Evolutionary conservation across 352 stramenopile species (phyloP), one percentile per base, ranked within the genome.

Genomic region (Globisporangium heterothallicum): DNA sequence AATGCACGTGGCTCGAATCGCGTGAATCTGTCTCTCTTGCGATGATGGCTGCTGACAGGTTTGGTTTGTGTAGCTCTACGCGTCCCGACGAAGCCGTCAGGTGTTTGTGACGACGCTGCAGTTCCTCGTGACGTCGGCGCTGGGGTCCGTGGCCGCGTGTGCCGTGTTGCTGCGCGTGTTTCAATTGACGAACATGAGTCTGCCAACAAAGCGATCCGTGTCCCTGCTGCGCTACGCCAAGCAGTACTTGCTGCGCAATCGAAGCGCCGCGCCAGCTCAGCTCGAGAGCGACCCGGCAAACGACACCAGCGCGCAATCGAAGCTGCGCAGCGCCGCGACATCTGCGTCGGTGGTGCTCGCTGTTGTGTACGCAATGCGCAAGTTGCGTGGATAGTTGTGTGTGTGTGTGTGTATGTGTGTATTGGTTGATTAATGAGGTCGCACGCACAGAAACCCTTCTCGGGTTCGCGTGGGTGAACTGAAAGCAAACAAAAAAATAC

Each of bases 61-160:
- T 21, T 35, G 9, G n/a, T 14, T 32, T 36, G 13, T 27, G 30
- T 54, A 92, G 70, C 43, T 92, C 19, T 89, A 88, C 57, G 64
- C 74, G 35, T 93, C 79, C 22, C 72, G 65, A 35, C 51, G 65
- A 21, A 89, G 79, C 49, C 77, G 82, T 7, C 77, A 61, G 26
- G 68, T 77, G 44, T 76, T 91, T 36, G 32, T 86, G 6, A 66
- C 64, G 9, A 70, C 85, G 42, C 40, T 83, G 18, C 79, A 87
- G 52, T 79, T 91, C 43, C 51, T 77, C 13, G 53, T 70, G 1
- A 61, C 77, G 22, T 88, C 79, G 4, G 70, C 78, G 8, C 47
- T 93, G 29, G 84, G 76, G 32, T 91, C 77, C 0, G 66, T 91
- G 25, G 82, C 82, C 6, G 81, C 72, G 27, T 74, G 67, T 42